Conservation (phyloP, 768 basidiomycete species). For the Jaapia argillacea region DNA sequence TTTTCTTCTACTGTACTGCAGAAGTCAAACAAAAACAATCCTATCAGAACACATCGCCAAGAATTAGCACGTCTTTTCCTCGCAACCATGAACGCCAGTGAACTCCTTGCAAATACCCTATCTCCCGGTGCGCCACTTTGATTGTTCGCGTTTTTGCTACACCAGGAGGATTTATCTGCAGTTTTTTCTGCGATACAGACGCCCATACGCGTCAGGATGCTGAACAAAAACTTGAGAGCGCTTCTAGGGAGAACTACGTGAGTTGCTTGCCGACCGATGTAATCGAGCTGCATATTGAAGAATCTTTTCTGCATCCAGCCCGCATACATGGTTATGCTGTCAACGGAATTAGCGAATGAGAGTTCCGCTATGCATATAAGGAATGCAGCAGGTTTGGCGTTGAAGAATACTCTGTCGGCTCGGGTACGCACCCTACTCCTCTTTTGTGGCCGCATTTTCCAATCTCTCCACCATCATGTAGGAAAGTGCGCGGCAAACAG, state of each 20-base stretch:
- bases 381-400: constrained; percentile 91
- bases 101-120: constrained; percentile 87
- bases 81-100: constrained; percentile 77
- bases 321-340: constrained; percentile 88
- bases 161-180: too few species aligned
- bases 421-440: constrained; percentile 45
- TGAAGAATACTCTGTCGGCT: constrained; percentile 92
- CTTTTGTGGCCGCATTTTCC: constrained; percentile 7
- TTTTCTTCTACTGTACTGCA: too few species aligned
- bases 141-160: constrained; percentile 21
- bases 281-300: constrained; percentile 6
- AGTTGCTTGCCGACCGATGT: constrained; percentile 23
- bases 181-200: constrained; percentile 38
- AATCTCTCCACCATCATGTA: constrained; percentile 24
- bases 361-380: constrained; percentile 60
- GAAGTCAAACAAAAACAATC: too few species aligned
- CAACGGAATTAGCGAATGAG: constrained; percentile 76
- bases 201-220: constrained; percentile 86
- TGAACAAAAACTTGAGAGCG: constrained; percentile 79
- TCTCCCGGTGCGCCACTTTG: constrained; percentile 61
- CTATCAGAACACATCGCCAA: too few species aligned
- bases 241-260: constrained; percentile 85
- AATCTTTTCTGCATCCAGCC: constrained; percentile 40
- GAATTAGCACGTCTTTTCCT: too few species aligned
- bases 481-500: constrained; percentile 67